Evolutionary conservation across 2,329 filamentous ascomycete species (phyloP).

Genomic region (Alternaria gaisen): DNA sequence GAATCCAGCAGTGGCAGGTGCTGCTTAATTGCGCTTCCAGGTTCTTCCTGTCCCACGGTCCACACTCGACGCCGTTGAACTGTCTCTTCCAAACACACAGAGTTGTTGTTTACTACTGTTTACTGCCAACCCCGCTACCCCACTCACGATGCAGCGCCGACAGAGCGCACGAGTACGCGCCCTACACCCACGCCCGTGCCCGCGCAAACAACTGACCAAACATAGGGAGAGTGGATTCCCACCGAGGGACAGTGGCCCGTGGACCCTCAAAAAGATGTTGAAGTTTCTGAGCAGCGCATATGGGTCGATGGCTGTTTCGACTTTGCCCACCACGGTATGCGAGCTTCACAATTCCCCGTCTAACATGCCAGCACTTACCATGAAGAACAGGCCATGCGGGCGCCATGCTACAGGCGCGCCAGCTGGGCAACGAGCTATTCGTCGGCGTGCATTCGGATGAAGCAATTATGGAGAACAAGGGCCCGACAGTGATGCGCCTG

Average conservation of each 20-base stretch:
- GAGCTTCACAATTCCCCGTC: background rate
- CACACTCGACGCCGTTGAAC: background rate
- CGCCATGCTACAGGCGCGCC: slow-evolving; percentile 94
- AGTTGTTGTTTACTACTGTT: background rate
- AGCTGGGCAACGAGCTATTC: slow-evolving; percentile 85
- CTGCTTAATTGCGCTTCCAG: background rate
- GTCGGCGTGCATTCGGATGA: slow-evolving; percentile 97
- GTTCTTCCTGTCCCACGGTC: background rate
- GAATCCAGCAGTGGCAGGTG: slow-evolving; percentile 1
- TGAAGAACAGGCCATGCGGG: slow-evolving; percentile 80
- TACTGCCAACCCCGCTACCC: slow-evolving; percentile 11
- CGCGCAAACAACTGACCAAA: slow-evolving; percentile 2
- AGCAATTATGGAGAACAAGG: slow-evolving; percentile 95
- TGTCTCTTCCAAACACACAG: no score
- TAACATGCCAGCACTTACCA: slow-evolving; percentile 6
- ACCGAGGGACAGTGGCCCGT: slow-evolving; percentile 68
- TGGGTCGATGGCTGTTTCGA: slow-evolving; percentile 99
- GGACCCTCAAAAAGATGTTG: slow-evolving; percentile 67
- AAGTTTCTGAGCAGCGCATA: slow-evolving; percentile 74
- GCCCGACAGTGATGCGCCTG: slow-evolving; percentile 95
- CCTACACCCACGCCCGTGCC: background rate
- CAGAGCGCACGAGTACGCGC: slow-evolving; percentile 47
- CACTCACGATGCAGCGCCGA: slow-evolving; percentile 42
- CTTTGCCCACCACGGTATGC: slow-evolving; percentile 91
- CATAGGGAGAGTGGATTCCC: slow-evolving; percentile 57